Conservation (phyloP, 1,284 basidiomycete genomes). For the Tremellales sp. region DNA sequence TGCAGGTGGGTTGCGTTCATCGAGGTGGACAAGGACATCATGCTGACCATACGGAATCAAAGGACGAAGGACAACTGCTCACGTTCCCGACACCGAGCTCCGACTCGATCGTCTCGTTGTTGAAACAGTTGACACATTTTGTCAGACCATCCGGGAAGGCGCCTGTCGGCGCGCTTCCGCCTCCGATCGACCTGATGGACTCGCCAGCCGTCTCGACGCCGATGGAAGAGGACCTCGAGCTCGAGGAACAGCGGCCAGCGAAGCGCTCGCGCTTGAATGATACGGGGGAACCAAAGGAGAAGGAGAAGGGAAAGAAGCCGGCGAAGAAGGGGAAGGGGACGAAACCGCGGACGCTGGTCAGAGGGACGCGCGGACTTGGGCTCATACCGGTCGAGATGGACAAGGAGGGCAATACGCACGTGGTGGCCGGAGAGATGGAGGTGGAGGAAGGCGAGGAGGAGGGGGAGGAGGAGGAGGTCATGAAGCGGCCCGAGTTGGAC, state of each 20-base stretch:
- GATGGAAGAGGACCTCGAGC: no score
- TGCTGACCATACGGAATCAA: conserved; percentile 6
- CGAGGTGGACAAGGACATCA: background rate
- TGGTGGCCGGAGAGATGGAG: conserved; percentile 12
- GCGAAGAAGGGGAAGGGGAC: conserved; percentile 28
- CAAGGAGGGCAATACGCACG: conserved; percentile 28
- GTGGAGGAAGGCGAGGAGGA: conserved; percentile 52
- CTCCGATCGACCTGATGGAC: conserved; percentile 26
- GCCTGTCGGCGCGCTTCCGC: conserved; percentile 28
- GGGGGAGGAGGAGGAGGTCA: conserved; percentile 33
- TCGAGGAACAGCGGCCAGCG: conserved; percentile 29
- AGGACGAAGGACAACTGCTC: conserved; percentile 71
- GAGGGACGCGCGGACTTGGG: conserved; percentile 31
- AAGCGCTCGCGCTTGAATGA: conserved; percentile 11
- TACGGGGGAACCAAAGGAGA: background rate
- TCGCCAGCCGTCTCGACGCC: no score
- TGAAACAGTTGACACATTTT: conserved; percentile 62
- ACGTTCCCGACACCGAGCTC: conserved; percentile 69
- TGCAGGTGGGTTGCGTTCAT: conserved; percentile 59
- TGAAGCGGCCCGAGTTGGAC: conserved; percentile 36
- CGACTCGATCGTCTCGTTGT: conserved; percentile 61
- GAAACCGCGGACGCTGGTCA: conserved; percentile 36
- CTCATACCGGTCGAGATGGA: conserved; percentile 37
- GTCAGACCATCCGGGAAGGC: conserved; percentile 38
- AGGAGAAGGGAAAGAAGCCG: background rate